Evolutionary conservation across 805 yeast genomes (phyloP), one percentile per base, ranked within the genome.

Genomic region (Priceomyces haplophilus): DNA sequence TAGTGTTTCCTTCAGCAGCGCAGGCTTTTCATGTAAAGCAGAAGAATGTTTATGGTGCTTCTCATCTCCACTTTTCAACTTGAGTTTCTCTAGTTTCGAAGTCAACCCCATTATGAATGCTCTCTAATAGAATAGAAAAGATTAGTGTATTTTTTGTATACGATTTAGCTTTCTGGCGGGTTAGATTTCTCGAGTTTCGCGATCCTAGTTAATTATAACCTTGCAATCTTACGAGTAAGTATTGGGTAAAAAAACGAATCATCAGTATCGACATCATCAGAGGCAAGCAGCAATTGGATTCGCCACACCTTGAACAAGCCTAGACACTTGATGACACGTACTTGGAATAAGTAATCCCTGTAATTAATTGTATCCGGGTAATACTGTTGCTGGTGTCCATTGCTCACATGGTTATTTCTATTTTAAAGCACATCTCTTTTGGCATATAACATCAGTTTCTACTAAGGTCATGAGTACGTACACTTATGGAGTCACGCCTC

Each of bases 401-500:
- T 21, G 8, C 24, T 21, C 24, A 21, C 24, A 21, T 21, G 24
- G 24, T 21, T 21, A 21, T 21, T 21, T 21, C 24, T 21, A 21
- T 21, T 8, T n/a, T 7, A 21, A 21, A 21, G 24, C 8, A 27
- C 31, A 27, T 27, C 31, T 27, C 31, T 27, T 21, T 7, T 7
- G 6, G 8, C 8, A 8, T 21, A 27, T n/a, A 10, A 15, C 11
- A 27, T 27, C 31, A 12, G n/a, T 27, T 15, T 34, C 37, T 7
- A 6, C 13, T 19, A 19, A 13, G 13, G 17, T 10, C 13, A 60
- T 58, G 63, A 55, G 49, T 44, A 20, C 41, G 11, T 46, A 46
- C 42, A 42, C 55, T 3, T 82, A 70, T 52, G 93, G 93, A 34
- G 86, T 85, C 23, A 85, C 93, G 15, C 79, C 78, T 16, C 97